phyloP scores from a whole-genome alignment of 2,329 filamentous ascomycete genomes.

The Paraconiothyrium brasiliense region DNA sequence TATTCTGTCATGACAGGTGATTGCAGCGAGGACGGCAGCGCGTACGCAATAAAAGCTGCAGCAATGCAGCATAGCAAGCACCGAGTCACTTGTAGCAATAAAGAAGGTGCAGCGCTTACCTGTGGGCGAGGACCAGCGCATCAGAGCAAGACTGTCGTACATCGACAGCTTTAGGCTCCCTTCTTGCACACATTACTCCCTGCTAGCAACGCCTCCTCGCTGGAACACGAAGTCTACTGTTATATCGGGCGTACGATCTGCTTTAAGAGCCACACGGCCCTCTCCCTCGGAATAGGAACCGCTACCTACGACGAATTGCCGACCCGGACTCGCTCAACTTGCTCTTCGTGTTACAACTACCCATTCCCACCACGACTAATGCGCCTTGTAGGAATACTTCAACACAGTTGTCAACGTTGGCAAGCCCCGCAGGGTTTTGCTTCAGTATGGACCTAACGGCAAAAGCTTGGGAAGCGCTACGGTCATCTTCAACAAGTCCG shows the following conservation, averaged over 20 bases:
- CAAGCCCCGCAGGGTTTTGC: constrained; percentile 86
- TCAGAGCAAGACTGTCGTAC: constrained; percentile 7
- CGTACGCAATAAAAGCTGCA: constrained; percentile 17
- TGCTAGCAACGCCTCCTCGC: constrained; percentile 22
- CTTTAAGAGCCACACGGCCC: constrained; percentile 37
- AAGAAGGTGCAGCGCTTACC: constrained; percentile 11
- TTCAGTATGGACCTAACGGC: constrained; percentile 93
- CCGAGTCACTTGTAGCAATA: constrained; percentile 16
- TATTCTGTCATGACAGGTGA: constrained; percentile 24
- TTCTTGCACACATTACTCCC: constrained; percentile 18
- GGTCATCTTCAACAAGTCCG: constrained; percentile 82
- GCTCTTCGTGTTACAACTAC: constrained; percentile 38
- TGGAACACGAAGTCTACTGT: constrained; percentile 29
- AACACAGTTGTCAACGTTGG: constrained; percentile 86
- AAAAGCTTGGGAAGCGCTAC: constrained; percentile 92
- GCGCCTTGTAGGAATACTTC: constrained; percentile 91
- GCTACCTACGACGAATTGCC: constrained; percentile 27
- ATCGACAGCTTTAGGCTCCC: constrained; percentile 9
- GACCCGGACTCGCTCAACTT: constrained; percentile 38
- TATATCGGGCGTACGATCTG: constrained; percentile 29
- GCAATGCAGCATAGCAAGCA: constrained; percentile 27
- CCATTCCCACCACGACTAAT: constrained; percentile 68
- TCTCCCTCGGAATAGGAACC: constrained; percentile 33
- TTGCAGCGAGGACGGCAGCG: constrained; percentile 28
- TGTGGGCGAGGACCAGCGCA: constrained; percentile 17